Conservation (phyloP, 2,329 filamentous ascomycete species). For the Berkeleyomyces basicola region DNA sequence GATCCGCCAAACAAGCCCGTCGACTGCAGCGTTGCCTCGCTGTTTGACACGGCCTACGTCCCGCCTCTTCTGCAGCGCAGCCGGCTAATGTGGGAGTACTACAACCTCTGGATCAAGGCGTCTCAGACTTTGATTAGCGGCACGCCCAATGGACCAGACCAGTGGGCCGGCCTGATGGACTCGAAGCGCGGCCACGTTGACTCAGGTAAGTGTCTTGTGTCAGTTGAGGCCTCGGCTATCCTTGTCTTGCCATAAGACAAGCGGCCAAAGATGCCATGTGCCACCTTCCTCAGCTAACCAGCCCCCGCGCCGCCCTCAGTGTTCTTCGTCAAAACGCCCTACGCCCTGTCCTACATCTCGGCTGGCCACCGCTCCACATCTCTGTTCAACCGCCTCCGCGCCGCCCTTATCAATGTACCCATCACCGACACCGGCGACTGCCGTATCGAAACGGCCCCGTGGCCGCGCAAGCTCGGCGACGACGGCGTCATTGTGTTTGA, state of each 20-base stretch:
- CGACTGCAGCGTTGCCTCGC: conserved; percentile 29
- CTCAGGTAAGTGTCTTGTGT: conserved; percentile 18
- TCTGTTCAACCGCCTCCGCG: conserved; percentile 22
- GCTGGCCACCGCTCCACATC: conserved; percentile 21
- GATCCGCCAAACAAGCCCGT: conserved; percentile 27
- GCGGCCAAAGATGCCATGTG: background rate
- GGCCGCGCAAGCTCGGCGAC: conserved; percentile 25
- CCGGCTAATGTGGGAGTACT: conserved; percentile 28
- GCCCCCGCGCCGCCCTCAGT: conserved; percentile 18
- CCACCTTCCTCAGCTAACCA: background rate
- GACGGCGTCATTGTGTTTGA: conserved; percentile 20
- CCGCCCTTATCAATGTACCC: conserved; percentile 24
- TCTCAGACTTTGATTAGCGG: conserved; percentile 29
- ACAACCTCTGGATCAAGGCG: conserved; percentile 28
- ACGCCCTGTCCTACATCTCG: conserved; percentile 28
- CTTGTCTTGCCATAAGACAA: background rate
- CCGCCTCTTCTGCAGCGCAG: conserved; percentile 30
- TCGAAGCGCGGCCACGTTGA: conserved; percentile 22
- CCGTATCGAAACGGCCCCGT: conserved; percentile 28
- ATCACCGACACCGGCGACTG: conserved; percentile 24
- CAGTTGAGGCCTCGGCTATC: background rate
- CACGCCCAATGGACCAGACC: conserved; percentile 29
- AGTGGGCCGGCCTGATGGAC: conserved; percentile 31
- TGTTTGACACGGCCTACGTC: conserved; percentile 35
- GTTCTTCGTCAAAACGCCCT: conserved; percentile 28